A percentile compares a stretch with the other conserved stretches of the same genome.
phyloP scores from a whole-genome alignment of 1,284 basidiomycete species.

The Ustilago sp. region DNA sequence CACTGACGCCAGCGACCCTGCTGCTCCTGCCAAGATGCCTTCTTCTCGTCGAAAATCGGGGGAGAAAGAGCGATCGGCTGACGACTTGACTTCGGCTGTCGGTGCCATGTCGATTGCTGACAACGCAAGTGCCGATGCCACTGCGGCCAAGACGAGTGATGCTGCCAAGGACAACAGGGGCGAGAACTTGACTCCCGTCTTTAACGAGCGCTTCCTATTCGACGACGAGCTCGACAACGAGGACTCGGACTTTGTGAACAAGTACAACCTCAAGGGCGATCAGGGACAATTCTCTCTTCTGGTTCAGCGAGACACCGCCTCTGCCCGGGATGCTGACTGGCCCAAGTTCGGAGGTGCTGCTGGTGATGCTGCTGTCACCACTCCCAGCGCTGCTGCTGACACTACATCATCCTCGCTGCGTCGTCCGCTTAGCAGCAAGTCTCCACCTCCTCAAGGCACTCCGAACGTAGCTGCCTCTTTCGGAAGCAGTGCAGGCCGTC shows the following conservation, averaged over 20 bases:
- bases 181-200: conserved; percentile 58
- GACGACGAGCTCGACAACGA: conserved; percentile 67
- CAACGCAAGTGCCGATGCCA: conserved; percentile 9
- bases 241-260: conserved; percentile 67
- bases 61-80: conserved; percentile 17
- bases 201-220: conserved; percentile 67
- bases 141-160: not conserved
- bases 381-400: conserved; percentile 10
- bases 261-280: conserved; percentile 66
- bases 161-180: conserved; percentile 12
- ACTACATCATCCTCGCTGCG: conserved; percentile 25
- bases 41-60: conserved; percentile 43
- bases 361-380: conserved; percentile 10
- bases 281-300: conserved; percentile 76
- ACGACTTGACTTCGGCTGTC: conserved; percentile 36
- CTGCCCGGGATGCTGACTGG: conserved; percentile 88
- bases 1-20: conserved; percentile 6
- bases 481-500: conserved; percentile 38
- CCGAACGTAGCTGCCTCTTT: conserved; percentile 47
- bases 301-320: conserved; percentile 64
- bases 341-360: conserved; percentile 80
- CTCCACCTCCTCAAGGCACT: conserved; percentile 71
- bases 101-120: conserved; percentile 32
- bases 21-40: conserved; percentile 31
- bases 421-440: conserved; percentile 50